phyloP scores from a whole-genome alignment of 176 grass and related monocot genomes.

The Raddia distichophylla region DNA sequence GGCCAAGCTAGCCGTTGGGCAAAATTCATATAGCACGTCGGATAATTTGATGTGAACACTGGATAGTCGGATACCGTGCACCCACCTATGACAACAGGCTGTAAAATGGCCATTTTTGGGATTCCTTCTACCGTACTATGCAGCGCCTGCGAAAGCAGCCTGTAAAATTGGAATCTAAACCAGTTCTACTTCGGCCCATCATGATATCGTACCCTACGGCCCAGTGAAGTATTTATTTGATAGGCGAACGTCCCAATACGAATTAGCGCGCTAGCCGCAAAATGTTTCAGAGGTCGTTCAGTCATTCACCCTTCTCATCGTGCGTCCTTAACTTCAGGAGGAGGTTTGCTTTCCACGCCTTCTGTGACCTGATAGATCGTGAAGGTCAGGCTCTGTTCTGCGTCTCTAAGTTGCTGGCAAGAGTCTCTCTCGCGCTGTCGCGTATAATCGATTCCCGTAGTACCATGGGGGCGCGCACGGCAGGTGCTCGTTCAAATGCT shows the following conservation, averaged over 20 bases:
- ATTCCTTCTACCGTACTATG: not conserved
- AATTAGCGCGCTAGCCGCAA: not conserved
- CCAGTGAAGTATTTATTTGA: not conserved
- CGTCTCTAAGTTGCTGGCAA: not conserved
- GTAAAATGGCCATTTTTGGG: not conserved
- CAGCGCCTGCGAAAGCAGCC: not conserved
- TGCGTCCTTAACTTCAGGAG: not conserved
- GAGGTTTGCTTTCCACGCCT: not conserved
- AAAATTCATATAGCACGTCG: no score
- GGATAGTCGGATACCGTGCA: not conserved
- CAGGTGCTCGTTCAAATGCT: conserved; percentile 18
- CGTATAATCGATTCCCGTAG: not conserved
- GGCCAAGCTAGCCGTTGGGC: no score
- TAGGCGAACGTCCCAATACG: not conserved
- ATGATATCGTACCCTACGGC: not conserved
- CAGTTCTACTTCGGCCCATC: not conserved
- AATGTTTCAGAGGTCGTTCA: no score
- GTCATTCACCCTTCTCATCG: not conserved
- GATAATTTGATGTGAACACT: no score
- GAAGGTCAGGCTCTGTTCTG: not conserved
- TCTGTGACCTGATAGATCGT: not conserved
- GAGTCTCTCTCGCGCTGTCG: not conserved
- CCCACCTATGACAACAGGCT: no score
- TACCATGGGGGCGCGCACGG: not conserved
- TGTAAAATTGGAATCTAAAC: not conserved